phyloP scores from a whole-genome alignment of 2,329 filamentous ascomycete genomes.

The Monascus ruber region DNA sequence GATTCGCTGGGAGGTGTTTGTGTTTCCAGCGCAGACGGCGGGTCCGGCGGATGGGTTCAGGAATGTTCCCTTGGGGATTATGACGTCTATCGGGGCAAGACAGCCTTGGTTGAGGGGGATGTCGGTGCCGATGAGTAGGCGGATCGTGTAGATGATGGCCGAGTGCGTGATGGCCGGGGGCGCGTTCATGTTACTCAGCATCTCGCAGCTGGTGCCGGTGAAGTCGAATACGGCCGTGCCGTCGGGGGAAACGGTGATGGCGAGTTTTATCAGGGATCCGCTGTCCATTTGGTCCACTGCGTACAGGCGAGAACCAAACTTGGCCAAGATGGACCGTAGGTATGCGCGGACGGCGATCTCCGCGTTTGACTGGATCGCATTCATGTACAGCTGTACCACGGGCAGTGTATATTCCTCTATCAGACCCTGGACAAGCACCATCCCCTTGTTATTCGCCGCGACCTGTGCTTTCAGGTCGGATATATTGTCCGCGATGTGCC shows the following conservation, averaged over 20 bases:
- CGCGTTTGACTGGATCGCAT: slow-evolving; percentile 55
- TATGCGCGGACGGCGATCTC: slow-evolving; percentile 60
- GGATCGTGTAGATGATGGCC: slow-evolving; percentile 71
- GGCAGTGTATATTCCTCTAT: slow-evolving; percentile 23
- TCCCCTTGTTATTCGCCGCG: slow-evolving; percentile 34
- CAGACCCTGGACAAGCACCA: slow-evolving; percentile 21
- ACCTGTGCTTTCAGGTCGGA: slow-evolving; percentile 36
- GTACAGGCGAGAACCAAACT: slow-evolving; percentile 54
- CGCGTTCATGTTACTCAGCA: slow-evolving; percentile 67
- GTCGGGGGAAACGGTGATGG: slow-evolving; percentile 58
- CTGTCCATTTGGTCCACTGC: slow-evolving; percentile 76
- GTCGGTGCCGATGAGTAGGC: slow-evolving; percentile 62
- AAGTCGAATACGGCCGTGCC: slow-evolving; percentile 68
- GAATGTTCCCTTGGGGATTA: slow-evolving; percentile 59
- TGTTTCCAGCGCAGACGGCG: slow-evolving; percentile 66
- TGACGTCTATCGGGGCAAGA: slow-evolving; percentile 58
- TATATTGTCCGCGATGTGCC: slow-evolving; percentile 62
- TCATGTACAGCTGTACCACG: slow-evolving; percentile 32
- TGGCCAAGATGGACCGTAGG: slow-evolving; percentile 50
- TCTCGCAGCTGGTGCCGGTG: slow-evolving; percentile 63
- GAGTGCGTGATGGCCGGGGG: slow-evolving; percentile 67
- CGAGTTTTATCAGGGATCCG: slow-evolving; percentile 62
- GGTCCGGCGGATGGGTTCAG: slow-evolving; percentile 60
- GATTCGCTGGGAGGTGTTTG: slow-evolving; percentile 46
- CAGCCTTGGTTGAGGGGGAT: slow-evolving; percentile 79